Conservation (phyloP, 2,329 filamentous ascomycete genomes). For the Chaetomiaceae sp. region DNA sequence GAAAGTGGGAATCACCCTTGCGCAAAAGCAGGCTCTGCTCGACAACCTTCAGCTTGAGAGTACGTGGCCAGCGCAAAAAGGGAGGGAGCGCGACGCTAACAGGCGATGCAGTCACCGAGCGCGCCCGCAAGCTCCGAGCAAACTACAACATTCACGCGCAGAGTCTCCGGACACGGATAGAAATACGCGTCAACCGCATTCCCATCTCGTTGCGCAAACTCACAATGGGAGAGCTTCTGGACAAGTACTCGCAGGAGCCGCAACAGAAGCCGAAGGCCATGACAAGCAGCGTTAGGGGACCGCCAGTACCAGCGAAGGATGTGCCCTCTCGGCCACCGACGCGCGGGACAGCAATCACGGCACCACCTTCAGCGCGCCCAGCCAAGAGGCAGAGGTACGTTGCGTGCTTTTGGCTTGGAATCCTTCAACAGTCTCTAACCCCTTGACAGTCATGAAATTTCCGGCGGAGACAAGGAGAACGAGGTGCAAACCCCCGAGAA, state of each 20-base stretch:
- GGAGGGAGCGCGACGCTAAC: slow-evolving; percentile 14
- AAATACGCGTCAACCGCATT: slow-evolving; percentile 90
- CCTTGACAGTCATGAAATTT: slow-evolving; percentile 55
- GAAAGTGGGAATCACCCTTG: slow-evolving; percentile 56
- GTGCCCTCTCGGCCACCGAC: slow-evolving; percentile 27
- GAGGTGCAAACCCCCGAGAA: slow-evolving; percentile 69
- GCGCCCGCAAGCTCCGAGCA: slow-evolving; percentile 79
- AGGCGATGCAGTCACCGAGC: slow-evolving; percentile 67
- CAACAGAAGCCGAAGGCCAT: slow-evolving; percentile 33
- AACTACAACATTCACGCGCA: slow-evolving; percentile 87
- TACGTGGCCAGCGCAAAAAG: slow-evolving; percentile 42
- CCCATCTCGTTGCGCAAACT: slow-evolving; percentile 72
- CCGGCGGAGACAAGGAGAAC: slow-evolving; percentile 73
- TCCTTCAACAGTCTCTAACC: slow-evolving; percentile 23
- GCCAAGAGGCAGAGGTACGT: slow-evolving; percentile 52
- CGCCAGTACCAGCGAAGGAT: slow-evolving; percentile 50
- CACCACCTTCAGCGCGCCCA: slow-evolving; percentile 21
- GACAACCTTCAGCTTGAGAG: slow-evolving; percentile 88
- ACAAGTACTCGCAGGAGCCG: slow-evolving; percentile 43
- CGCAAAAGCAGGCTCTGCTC: slow-evolving; percentile 80
- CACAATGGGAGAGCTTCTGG: slow-evolving; percentile 75
- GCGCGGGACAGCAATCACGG: slow-evolving; percentile 34
- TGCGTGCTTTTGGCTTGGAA: slow-evolving; percentile 15
- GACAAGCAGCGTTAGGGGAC: slow-evolving; percentile 32
- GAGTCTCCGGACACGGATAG: slow-evolving; percentile 77